A percentile compares a stretch with the other conserved stretches of the same genome.
Conservation (phyloP, 1,284 basidiomycete genomes). For the Vanrija sp. region DNA sequence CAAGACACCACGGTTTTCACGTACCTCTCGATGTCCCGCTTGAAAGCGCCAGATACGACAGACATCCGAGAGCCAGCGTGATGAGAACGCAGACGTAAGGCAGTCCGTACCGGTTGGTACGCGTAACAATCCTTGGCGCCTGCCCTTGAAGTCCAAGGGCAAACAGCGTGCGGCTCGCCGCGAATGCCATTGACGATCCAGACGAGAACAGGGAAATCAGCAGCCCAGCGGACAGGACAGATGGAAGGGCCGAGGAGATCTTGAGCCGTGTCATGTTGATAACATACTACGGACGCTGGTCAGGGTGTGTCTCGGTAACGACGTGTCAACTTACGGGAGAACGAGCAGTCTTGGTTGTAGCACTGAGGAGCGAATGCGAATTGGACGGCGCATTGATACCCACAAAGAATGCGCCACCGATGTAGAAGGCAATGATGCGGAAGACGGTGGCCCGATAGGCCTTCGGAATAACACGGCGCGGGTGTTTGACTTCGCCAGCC, state of each 20-base stretch:
- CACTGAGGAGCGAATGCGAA: conserved; percentile 18
- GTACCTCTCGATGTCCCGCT: conserved; percentile 1
- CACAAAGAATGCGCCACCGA: conserved; percentile 29
- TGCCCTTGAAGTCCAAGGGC: conserved; percentile 33
- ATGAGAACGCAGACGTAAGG: conserved; percentile 28
- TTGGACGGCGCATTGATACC: conserved; percentile 20
- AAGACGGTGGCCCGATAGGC: conserved; percentile 33
- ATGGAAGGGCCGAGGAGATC: too few species aligned
- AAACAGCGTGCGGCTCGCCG: conserved; percentile 31
- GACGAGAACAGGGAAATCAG: too few species aligned
- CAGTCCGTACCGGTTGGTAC: conserved; percentile 25
- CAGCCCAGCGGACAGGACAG: too few species aligned
- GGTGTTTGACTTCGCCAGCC: conserved; percentile 22
- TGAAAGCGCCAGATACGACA: conserved; percentile 28
- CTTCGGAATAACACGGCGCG: conserved; percentile 31
- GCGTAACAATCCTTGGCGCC: conserved; percentile 29
- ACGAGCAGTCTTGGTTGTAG: conserved; percentile 12
- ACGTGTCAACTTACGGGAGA: neutral
- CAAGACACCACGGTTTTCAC: too few species aligned
- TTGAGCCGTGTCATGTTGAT: too few species aligned
- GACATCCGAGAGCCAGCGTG: conserved; percentile 21
- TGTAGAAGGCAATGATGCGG: conserved; percentile 38
- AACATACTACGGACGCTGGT: too few species aligned
- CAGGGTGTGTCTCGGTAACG: too few species aligned
- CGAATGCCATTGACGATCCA: conserved; percentile 23